Percentiles rank a stretch among this genome's conserved stretches.
Conservation (phyloP, 2,329 filamentous ascomycete genomes). For the Tolypocladium cylindrosporum region DNA sequence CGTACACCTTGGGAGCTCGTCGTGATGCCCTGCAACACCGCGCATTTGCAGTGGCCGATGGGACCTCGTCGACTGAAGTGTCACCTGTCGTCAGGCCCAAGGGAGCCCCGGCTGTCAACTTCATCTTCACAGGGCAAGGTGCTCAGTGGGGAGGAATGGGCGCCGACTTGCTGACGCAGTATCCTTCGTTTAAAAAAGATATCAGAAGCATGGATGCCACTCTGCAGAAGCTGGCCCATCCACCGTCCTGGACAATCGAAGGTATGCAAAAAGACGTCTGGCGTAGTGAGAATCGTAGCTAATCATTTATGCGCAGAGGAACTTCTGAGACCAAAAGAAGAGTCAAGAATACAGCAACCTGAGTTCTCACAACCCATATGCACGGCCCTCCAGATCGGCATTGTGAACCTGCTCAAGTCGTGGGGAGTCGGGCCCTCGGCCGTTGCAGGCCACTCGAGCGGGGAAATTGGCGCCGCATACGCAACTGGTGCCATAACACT, state of each 20-base stretch:
- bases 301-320: slow-evolving; percentile 5
- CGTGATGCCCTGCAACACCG: background rate
- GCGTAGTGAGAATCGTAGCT: background rate
- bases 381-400: slow-evolving; percentile 41
- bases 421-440: slow-evolving; percentile 17
- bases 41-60: background rate
- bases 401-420: slow-evolving; percentile 24
- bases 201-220: slow-evolving; percentile 4
- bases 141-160: slow-evolving; percentile 35
- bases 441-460: slow-evolving; percentile 27
- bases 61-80: slow-evolving; percentile 5
- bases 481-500: slow-evolving; percentile 17
- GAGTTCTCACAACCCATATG: slow-evolving; percentile 40
- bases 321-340: slow-evolving; percentile 10
- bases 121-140: slow-evolving; percentile 32
- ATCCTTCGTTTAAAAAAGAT: slow-evolving; percentile 12
- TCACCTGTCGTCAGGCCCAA: slow-evolving; percentile 12
- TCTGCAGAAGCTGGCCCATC: slow-evolving; percentile 7
- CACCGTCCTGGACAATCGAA: slow-evolving; percentile 16
- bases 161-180: slow-evolving; percentile 13
- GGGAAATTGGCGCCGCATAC: slow-evolving; percentile 31
- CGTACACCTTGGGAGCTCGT: background rate
- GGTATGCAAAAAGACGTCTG: background rate
- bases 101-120: slow-evolving; percentile 13
- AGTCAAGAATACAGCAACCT: slow-evolving; percentile 22